Evolutionary conservation across 2,329 filamentous ascomycete species (phyloP).

Genomic region (Arthrobotrys conoides): DNA sequence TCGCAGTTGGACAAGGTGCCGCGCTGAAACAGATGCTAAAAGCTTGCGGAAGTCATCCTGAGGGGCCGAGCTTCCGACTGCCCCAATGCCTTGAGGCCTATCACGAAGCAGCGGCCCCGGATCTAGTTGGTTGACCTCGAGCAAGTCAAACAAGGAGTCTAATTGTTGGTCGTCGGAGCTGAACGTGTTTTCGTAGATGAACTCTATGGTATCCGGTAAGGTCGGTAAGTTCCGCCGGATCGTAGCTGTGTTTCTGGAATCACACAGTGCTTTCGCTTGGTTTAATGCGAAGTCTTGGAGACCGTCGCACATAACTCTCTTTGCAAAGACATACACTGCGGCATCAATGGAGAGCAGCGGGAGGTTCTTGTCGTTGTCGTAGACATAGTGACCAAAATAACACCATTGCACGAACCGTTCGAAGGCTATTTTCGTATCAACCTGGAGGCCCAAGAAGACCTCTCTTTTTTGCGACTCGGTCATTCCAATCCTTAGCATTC

Average conservation of each 20-base stretch:
- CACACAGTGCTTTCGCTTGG: not conserved
- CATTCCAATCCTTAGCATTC: not conserved
- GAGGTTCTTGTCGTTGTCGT: not conserved
- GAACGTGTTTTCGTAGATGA: not conserved
- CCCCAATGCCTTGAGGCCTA: not conserved
- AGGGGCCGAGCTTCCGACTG: not conserved
- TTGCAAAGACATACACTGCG: slow-evolving; percentile 16
- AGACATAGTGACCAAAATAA: slow-evolving; percentile 21
- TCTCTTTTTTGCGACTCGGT: not conserved
- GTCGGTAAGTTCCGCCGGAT: not conserved
- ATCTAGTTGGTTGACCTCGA: too few relatives aligned
- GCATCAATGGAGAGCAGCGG: not conserved
- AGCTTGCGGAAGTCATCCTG: slow-evolving; percentile 20
- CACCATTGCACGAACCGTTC: slow-evolving; percentile 22
- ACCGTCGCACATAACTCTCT: not conserved
- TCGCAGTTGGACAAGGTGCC: not conserved
- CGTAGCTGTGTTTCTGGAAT: not conserved
- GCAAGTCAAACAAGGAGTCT: too few relatives aligned
- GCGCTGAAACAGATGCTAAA: not conserved
- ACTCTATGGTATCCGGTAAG: not conserved
- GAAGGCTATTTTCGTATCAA: slow-evolving; percentile 7
- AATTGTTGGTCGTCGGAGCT: not conserved
- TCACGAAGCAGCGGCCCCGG: not conserved
- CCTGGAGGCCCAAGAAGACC: not conserved
- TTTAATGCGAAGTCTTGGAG: slow-evolving; percentile 2